phyloP scores from a whole-genome alignment of 495 filamentous ascomycete genomes.

The Penicillium macrosclerotiorum region DNA sequence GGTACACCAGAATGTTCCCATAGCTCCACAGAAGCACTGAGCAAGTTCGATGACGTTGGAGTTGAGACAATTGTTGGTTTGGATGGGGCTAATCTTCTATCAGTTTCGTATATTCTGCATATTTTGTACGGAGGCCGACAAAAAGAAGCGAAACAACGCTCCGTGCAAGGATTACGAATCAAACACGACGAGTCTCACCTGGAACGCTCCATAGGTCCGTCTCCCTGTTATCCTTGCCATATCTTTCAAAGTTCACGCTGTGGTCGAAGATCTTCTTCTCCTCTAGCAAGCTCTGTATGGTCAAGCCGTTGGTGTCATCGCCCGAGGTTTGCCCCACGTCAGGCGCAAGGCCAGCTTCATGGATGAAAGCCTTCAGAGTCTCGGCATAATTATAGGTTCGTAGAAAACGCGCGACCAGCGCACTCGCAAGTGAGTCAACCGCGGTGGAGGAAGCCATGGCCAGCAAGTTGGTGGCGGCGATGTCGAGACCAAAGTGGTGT shows the following conservation, averaged over 20 bases:
- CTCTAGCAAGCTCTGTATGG: constrained; percentile 62
- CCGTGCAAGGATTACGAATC: neutral
- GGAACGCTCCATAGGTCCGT: constrained; percentile 47
- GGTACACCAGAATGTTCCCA: constrained; percentile 22
- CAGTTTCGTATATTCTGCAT: neutral
- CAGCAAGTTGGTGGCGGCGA: neutral
- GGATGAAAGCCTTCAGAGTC: constrained; percentile 59
- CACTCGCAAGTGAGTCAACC: constrained; percentile 31
- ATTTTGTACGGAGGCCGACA: neutral
- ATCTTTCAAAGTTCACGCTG: constrained; percentile 54
- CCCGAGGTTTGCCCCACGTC: constrained; percentile 39
- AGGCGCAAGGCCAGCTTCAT: constrained; percentile 56
- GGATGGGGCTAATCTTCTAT: constrained; percentile 46
- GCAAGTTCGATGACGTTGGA: constrained; percentile 52
- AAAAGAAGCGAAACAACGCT: neutral
- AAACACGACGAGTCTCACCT: constrained; percentile 37
- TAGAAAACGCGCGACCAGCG: constrained; percentile 63
- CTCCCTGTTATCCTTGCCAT: constrained; percentile 34
- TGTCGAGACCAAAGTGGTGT: constrained; percentile 1
- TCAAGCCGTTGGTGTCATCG: constrained; percentile 49
- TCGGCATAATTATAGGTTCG: constrained; percentile 58
- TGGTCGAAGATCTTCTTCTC: constrained; percentile 66
- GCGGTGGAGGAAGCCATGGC: constrained; percentile 20
- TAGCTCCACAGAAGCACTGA: constrained; percentile 48
- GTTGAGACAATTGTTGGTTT: constrained; percentile 37